Percentiles rank a stretch among this genome's conserved stretches.
These are phyloP conservation scores for Aspergillus sp. DNA, from an alignment of 2,329 filamentous ascomycete species.

Conservation along the genomic window DNA sequence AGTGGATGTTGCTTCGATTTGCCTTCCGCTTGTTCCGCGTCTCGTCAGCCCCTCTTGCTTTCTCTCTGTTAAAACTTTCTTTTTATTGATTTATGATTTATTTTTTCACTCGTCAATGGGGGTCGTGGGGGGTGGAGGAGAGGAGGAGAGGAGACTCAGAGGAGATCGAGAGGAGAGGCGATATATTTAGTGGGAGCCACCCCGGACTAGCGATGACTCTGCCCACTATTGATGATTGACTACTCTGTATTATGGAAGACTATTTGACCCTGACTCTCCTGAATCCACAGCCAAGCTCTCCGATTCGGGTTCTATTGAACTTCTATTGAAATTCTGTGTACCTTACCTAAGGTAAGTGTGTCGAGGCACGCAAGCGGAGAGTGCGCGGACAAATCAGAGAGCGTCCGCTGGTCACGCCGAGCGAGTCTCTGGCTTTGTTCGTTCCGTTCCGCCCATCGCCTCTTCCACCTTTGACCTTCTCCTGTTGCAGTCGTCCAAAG, in stretches of 20 bases:
- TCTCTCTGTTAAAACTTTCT: background rate
- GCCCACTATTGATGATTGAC: too few species aligned
- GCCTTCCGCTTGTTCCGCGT: background rate
- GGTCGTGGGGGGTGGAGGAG: too few species aligned
- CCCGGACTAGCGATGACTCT: too few species aligned
- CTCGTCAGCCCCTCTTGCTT: background rate
- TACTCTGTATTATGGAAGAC: too few species aligned
- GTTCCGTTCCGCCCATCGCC: background rate
- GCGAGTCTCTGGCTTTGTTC: slow-evolving; percentile 8
- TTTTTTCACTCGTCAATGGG: background rate
- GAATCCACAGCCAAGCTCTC: too few species aligned
- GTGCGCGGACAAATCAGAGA: slow-evolving; percentile 21
- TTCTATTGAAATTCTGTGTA: background rate
- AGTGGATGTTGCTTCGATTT: background rate
- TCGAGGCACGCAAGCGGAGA: slow-evolving; percentile 2
- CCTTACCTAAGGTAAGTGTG: background rate
- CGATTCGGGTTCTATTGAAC: too few species aligned
- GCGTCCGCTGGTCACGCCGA: slow-evolving; percentile 16
- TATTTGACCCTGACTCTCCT: too few species aligned
- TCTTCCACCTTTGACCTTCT: background rate
- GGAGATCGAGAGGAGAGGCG: too few species aligned
- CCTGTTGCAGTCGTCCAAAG: background rate
- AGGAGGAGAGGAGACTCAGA: too few species aligned
- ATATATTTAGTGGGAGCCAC: too few species aligned
- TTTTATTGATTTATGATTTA: background rate